Percentiles rank a stretch among this genome's conserved stretches.
Evolutionary conservation across 148 eudicot genomes (phyloP).

Genomic region (Vaccinium myrtillus): DNA sequence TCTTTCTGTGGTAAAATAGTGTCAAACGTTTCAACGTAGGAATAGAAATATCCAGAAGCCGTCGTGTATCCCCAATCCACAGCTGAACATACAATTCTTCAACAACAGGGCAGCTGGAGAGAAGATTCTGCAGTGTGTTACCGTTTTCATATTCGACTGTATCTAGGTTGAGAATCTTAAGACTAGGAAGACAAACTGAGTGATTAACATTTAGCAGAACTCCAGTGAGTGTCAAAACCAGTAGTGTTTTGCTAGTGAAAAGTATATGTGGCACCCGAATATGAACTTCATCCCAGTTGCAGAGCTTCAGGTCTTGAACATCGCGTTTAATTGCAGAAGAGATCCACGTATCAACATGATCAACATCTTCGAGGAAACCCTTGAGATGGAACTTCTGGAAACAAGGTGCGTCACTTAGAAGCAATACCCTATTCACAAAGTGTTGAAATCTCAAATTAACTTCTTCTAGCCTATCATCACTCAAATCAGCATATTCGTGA

Average conservation of each 20-base stretch:
- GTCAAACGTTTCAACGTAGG: slow-evolving; percentile 10
- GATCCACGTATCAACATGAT: slow-evolving; percentile 15
- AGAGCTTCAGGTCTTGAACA: slow-evolving; percentile 27
- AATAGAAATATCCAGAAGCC: slow-evolving; percentile 1
- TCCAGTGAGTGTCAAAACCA: slow-evolving; percentile 20
- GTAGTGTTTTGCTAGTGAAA: slow-evolving; percentile 24
- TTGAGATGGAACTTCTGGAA: slow-evolving; percentile 4
- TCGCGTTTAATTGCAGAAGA: slow-evolving; percentile 13
- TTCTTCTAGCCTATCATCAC: not conserved
- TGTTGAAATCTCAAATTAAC: slow-evolving; percentile 11
- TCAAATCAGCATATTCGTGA: not conserved
- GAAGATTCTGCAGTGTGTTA: slow-evolving; percentile 19
- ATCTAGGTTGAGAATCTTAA: slow-evolving; percentile 22
- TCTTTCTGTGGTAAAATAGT: not conserved
- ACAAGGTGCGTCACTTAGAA: slow-evolving; percentile 15
- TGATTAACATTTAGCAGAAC: not conserved
- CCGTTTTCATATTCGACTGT: not conserved
- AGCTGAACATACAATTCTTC: slow-evolving; percentile 19
- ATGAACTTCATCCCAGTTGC: not conserved
- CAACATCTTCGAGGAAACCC: not conserved
- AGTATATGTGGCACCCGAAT: not conserved
- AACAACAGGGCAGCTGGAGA: slow-evolving; percentile 26
- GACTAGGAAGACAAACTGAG: slow-evolving; percentile 26
- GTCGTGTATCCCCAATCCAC: not conserved
- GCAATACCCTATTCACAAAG: slow-evolving; percentile 27